Percentiles rank a stretch among this genome's conserved stretches.
These are phyloP conservation scores for Boletellus dicymbophilus DNA, from an alignment of 1,284 basidiomycete species.

Conservation along the genomic window DNA sequence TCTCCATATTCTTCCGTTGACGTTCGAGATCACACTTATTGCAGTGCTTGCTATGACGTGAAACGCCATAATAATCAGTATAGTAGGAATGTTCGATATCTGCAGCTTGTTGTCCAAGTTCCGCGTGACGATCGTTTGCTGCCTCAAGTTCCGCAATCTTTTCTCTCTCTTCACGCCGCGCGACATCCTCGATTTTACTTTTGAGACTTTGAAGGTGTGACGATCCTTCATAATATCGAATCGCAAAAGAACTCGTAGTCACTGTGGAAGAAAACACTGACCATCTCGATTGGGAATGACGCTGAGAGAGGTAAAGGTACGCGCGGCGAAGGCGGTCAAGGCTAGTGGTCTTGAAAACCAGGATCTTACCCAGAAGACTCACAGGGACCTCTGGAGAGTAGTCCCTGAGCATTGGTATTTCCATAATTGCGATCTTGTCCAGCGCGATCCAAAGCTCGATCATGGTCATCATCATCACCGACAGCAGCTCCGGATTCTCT, in stretches of 20 bases:
- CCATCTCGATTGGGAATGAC: conserved; percentile 17
- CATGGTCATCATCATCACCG: conserved; percentile 44
- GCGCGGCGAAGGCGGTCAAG: conserved; percentile 30
- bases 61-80: too few relatives aligned
- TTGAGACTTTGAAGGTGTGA: background rate
- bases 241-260: conserved; percentile 21
- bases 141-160: too few relatives aligned
- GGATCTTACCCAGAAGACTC: conserved; percentile 37
- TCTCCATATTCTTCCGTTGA: too few relatives aligned
- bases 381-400: conserved; percentile 48
- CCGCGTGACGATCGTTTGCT: background rate
- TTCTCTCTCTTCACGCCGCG: background rate
- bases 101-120: too few relatives aligned
- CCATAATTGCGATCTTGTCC: conserved; percentile 37
- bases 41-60: too few relatives aligned
- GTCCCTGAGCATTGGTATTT: conserved; percentile 37
- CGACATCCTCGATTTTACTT: background rate
- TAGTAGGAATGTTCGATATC: too few relatives aligned
- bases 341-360: conserved; percentile 35
- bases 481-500: conserved; percentile 41
- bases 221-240: conserved; percentile 4
- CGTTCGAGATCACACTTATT: too few relatives aligned
- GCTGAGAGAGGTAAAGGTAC: conserved; percentile 32
- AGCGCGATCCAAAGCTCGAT: conserved; percentile 47
- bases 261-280: conserved; percentile 22